Conservation (phyloP, 2,329 filamentous ascomycete genomes). For the Fusarium tjaetaba region DNA sequence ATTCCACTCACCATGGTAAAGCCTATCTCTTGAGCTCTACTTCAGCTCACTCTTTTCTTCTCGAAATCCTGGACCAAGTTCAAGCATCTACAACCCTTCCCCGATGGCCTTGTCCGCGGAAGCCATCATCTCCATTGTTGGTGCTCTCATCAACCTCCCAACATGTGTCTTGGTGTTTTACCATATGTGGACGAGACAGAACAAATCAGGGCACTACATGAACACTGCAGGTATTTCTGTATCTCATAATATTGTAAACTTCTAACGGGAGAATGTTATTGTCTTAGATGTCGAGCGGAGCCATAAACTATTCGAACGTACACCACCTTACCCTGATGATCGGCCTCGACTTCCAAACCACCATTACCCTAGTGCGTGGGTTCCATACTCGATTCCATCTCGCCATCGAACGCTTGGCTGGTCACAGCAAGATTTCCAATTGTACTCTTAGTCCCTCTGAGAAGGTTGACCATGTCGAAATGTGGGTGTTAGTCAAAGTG, state of each 20-base stretch:
- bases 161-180: slow-evolving; percentile 1
- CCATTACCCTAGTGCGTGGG: background rate
- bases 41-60: background rate
- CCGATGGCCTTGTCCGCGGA: background rate
- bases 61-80: background rate
- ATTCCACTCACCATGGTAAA: background rate
- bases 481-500: background rate
- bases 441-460: background rate
- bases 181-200: background rate
- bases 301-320: background rate
- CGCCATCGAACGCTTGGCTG: background rate
- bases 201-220: background rate
- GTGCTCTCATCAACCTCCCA: slow-evolving; percentile 2
- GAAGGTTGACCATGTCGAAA: background rate
- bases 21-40: background rate
- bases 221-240: background rate
- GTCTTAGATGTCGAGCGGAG: background rate
- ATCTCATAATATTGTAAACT: background rate
- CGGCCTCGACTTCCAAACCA: background rate
- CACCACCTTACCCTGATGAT: background rate
- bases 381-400: background rate
- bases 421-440: background rate
- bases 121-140: slow-evolving; percentile 2
- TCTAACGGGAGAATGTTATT: background rate
- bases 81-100: background rate